Evolutionary conservation across 2,329 filamentous ascomycete species (phyloP).

Genomic region (Epichloe aotearoae): DNA sequence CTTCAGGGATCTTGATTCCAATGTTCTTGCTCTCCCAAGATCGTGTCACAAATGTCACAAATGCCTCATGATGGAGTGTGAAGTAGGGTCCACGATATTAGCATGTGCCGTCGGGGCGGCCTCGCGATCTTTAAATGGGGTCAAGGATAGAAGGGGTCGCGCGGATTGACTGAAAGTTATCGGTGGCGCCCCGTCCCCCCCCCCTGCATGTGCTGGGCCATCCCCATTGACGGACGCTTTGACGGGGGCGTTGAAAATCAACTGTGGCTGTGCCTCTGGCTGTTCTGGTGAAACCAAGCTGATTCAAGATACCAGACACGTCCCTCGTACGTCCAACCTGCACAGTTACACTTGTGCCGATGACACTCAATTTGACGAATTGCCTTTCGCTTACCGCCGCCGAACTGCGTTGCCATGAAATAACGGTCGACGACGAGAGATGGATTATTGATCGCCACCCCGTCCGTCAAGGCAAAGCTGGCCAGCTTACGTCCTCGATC

Average conservation of each 20-base stretch:
- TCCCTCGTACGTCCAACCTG: neutral
- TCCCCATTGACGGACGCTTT: too few species aligned
- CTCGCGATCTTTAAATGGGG: too few species aligned
- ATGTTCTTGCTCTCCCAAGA: too few species aligned
- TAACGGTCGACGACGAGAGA: neutral
- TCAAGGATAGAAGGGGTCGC: too few species aligned
- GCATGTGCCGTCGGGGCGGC: too few species aligned
- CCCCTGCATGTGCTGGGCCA: neutral
- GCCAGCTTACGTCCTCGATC: neutral
- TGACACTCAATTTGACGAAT: neutral
- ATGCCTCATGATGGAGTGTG: too few species aligned
- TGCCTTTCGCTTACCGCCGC: neutral
- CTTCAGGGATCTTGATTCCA: too few species aligned
- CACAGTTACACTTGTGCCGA: neutral
- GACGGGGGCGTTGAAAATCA: too few species aligned
- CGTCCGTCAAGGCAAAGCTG: neutral
- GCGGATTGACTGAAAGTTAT: too few species aligned
- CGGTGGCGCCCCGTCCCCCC: too few species aligned
- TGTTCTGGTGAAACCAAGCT: neutral
- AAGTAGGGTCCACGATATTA: too few species aligned
- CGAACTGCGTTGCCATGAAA: neutral
- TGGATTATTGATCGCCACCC: neutral
- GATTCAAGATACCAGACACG: neutral
- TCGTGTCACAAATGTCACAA: too few species aligned
- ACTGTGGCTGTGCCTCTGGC: neutral